Evolutionary conservation across 1,139 yeast species (phyloP).

Genomic region (Candida albicans): DNA sequence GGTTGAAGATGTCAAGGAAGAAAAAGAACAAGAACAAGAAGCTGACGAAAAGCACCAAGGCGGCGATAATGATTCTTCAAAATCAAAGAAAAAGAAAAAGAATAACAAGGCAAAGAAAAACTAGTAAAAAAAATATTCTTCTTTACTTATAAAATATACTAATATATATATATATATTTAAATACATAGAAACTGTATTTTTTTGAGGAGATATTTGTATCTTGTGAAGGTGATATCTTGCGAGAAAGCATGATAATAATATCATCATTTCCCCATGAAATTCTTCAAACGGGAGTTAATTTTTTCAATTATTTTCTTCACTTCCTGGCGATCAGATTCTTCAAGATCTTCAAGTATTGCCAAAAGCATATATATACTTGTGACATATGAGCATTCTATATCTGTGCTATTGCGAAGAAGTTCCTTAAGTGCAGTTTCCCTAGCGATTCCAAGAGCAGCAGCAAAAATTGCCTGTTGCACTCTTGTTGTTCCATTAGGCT

Average conservation of each 20-base stretch:
- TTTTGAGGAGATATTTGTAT: too few species aligned
- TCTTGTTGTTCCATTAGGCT: constrained; percentile 26
- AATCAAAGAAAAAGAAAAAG: neutral
- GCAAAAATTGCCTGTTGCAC: constrained; percentile 50
- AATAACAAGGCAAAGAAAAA: neutral
- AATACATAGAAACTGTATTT: neutral
- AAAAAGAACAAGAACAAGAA: neutral
- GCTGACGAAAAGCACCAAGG: neutral
- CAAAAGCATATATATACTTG: neutral
- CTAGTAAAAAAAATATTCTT: neutral
- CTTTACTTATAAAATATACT: too few species aligned
- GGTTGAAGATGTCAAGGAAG: neutral
- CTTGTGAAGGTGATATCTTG: constrained; percentile 10
- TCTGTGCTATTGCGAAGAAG: neutral
- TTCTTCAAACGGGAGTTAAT: neutral
- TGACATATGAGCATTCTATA: neutral
- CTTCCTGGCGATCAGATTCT: neutral
- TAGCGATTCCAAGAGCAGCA: constrained; percentile 11
- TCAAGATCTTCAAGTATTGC: neutral
- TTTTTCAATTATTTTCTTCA: neutral
- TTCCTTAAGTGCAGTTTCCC: neutral
- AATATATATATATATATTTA: neutral
- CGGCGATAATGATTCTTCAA: neutral
- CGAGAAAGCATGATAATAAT: too few species aligned
- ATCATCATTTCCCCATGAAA: neutral